These are phyloP conservation scores for Dujonia santamariae DNA, from an alignment of 1,139 yeast genomes.

Conservation along the genomic window DNA sequence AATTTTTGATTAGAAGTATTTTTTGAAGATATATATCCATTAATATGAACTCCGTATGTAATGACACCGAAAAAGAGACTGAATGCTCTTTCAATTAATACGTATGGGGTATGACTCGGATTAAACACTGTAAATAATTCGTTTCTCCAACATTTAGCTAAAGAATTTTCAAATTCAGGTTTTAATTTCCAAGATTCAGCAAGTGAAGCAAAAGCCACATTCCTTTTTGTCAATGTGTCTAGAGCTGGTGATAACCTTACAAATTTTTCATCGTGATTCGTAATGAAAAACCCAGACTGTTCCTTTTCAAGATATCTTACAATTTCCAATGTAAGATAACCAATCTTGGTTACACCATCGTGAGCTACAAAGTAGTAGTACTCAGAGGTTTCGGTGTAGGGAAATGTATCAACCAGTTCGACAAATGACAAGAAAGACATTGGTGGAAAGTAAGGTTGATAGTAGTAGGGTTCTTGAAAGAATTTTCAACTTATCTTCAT, in stretches of 20 bases:
- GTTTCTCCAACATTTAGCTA: constrained; percentile 76
- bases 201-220: constrained; percentile 38
- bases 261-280: constrained; percentile 22
- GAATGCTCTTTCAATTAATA: constrained; percentile 75
- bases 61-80: constrained; percentile 80
- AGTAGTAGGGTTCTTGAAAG: too few species aligned
- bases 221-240: constrained; percentile 48
- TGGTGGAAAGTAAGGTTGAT: not conserved
- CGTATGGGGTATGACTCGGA: constrained; percentile 53
- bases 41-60: constrained; percentile 86
- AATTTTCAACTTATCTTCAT: too few species aligned
- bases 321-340: constrained; percentile 49
- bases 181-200: constrained; percentile 42
- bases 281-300: constrained; percentile 33
- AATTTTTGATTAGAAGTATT: constrained; percentile 38
- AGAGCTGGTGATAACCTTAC: constrained; percentile 37
- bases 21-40: constrained; percentile 60
- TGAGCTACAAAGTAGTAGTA: constrained; percentile 48
- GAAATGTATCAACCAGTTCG: constrained; percentile 48
- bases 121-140: constrained; percentile 75
- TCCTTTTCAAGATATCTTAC: constrained; percentile 31
- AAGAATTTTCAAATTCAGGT: constrained; percentile 38
- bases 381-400: constrained; percentile 24
- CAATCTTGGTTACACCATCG: constrained; percentile 46
- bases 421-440: constrained; percentile 21